Evolutionary conservation across 2,329 filamentous ascomycete genomes (phyloP), one percentile per base, ranked within the genome.

Genomic region (Fusarium devonianum): DNA sequence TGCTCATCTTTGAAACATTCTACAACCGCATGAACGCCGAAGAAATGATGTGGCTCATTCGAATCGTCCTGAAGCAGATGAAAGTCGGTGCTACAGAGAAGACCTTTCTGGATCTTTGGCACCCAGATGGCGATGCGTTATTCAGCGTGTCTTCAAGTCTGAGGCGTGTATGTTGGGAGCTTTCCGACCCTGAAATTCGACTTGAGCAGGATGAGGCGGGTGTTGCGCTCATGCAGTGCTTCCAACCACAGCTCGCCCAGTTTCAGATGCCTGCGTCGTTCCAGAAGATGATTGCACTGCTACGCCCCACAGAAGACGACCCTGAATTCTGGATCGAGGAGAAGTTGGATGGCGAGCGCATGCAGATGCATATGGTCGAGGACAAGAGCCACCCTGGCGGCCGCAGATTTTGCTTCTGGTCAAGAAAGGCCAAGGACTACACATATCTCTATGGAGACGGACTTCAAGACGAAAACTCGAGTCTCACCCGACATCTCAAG

Each of bases 321-420:
- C 77, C 81, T 0, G 84, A 88, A 7, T 99, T 95, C 67, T 97
- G 92, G 92, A 94, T 97, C 36, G 94, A 99, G 70, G 94, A 99
- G 73, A 99, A 99, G 71, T 78, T 99, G 7, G 94, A 99, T 62
- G 94, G 94, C 2, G 94, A 99, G 73, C 84, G 94, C 18, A 97
- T 99, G 87, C 94, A 99, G 70, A 80, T 99, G 68, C 94, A 99
- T 70, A 92, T 97, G 88, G 72, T 83, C 10, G 79, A 88, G 48
- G 90, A 97, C 59, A 75, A 84, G 4, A 73, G 71, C 1, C 75
- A 85, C 1, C 80, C 84, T 0, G 91, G 92, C 1, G 90, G 90
- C 0, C 85, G 79, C 46, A 78, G 77, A 14, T 97, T 97, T 69
- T 79, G 78, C 22, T 99, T 96, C 71, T 99, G 92, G 91, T 97